Base-by-base conservation (phyloP, 2,329 filamentous ascomycete species). In the Coleophoma crateriformis region DNA sequence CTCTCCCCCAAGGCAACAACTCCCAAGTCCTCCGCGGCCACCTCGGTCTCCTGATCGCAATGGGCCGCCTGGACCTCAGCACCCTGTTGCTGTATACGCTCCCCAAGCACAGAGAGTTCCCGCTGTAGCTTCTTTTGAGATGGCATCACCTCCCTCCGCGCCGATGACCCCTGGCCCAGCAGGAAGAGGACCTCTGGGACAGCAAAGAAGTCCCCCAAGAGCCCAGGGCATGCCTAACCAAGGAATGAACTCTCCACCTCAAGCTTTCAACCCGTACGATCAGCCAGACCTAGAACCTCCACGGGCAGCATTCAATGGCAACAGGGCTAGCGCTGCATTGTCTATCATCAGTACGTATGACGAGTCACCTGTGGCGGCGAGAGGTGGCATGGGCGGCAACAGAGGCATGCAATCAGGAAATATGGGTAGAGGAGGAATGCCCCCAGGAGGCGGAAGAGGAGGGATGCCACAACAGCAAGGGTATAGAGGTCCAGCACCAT, bases 271-370 rank as follows among this genome's bases (percentile, higher is more conserved):
- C 32, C 41, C 41, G 14, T 44, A 44, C n/a, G 32, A 44, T 13
- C 41, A 44, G 20, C 41, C 41, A 14, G n/a, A 15, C 12, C 41
- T 22, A 13, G 19, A 17, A 19, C 39, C 19, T 15, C 41, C 41
- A 44, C 41, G 32, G 2, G 41, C 19, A 14, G 41, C 19, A 14
- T 44, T 44, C 41, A 44, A 44, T 27, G 14, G 37, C 14, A 40
- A 47, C 7, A 17, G 46, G 19, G 46, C 35, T 19, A 40, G 35
- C 15, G 46, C 46, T 17, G 46, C 37, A 11, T 44, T 44, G 19
- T 44, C 41, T 10, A 44, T 44, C n/a, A 44, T 44, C 20, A 44
- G 41, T 27, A 44, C 41, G 13, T 44, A 44, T 44, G 41, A 44
- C 22, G 41, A 44, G 19, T 15, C 20, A 13, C 19, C 41, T 13